A percentile compares a stretch with the other conserved stretches of the same genome.
These are phyloP conservation scores for Sergeia podlipaevii DNA, from an alignment of 208 protist genomes.

Conservation along the genomic window DNA sequence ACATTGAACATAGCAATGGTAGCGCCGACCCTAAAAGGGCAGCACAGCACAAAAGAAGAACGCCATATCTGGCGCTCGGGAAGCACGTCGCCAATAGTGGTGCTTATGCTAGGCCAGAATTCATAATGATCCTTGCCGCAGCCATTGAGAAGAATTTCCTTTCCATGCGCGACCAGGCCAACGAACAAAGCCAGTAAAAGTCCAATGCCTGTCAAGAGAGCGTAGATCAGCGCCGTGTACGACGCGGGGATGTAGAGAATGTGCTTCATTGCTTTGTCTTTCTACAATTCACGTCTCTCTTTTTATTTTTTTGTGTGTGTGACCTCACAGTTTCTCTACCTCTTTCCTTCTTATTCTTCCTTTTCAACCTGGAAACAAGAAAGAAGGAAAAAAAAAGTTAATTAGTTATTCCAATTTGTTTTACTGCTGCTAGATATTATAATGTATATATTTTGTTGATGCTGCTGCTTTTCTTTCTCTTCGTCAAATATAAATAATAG, in stretches of 20 bases:
- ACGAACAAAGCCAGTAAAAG: conserved; percentile 54
- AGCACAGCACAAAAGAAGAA: conserved; percentile 41
- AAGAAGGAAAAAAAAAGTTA: no score
- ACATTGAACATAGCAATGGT: conserved; percentile 52
- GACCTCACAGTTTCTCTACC: no score
- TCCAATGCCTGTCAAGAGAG: conserved; percentile 27
- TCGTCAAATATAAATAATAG: no score
- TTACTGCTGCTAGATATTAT: no score
- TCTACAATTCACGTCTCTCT: neutral
- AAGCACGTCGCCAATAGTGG: conserved; percentile 56
- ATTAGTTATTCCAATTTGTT: no score
- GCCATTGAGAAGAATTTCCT: conserved; percentile 38
- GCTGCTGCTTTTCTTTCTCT: no score
- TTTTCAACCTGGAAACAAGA: no score
- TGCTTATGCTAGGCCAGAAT: conserved; percentile 80
- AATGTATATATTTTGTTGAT: no score
- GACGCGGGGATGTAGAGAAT: conserved; percentile 68
- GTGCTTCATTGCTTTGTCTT: conserved; percentile 34
- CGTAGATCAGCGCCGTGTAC: conserved; percentile 64
- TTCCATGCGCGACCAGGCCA: conserved; percentile 30
- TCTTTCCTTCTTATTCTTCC: no score
- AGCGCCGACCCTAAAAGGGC: conserved; percentile 45
- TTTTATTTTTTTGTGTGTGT: neutral
- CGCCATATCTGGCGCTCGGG: conserved; percentile 76
- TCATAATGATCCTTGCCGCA: conserved; percentile 58